A percentile compares a stretch with the other conserved stretches of the same genome.
Evolutionary conservation across 2,329 filamentous ascomycete genomes (phyloP).

Genomic region (Aureobasidium vineae): DNA sequence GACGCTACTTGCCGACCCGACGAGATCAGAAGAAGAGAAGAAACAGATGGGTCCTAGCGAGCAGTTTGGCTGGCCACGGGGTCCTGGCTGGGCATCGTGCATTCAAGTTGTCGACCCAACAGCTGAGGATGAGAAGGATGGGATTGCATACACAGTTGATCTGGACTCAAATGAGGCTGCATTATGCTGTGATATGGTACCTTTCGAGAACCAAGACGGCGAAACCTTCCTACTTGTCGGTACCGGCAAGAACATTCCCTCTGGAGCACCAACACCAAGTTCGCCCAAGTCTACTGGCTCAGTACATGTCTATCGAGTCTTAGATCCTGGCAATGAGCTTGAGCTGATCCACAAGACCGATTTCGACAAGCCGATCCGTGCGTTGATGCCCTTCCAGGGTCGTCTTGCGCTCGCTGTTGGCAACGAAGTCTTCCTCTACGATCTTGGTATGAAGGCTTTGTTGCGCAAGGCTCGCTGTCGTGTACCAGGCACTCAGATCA

Average conservation of each 20-base stretch:
- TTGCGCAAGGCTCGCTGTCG: slow-evolving; percentile 69
- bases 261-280: slow-evolving; percentile 26
- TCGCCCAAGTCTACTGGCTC: slow-evolving; percentile 56
- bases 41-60: slow-evolving; percentile 68
- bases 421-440: slow-evolving; percentile 78
- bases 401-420: slow-evolving; percentile 83
- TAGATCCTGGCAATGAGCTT: slow-evolving; percentile 79
- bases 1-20: slow-evolving; percentile 71
- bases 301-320: slow-evolving; percentile 89
- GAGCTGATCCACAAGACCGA: slow-evolving; percentile 97
- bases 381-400: slow-evolving; percentile 91
- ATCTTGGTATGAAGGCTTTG: slow-evolving; percentile 88
- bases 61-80: slow-evolving; percentile 86
- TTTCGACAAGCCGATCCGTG: slow-evolving; percentile 82
- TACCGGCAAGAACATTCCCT: slow-evolving; percentile 78
- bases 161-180: slow-evolving; percentile 88
- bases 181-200: slow-evolving; percentile 77
- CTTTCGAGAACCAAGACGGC: slow-evolving; percentile 84
- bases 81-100: slow-evolving; percentile 88
- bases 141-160: slow-evolving; percentile 73
- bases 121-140: slow-evolving; percentile 40
- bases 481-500: slow-evolving; percentile 62
- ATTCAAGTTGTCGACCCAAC: slow-evolving; percentile 88
- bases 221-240: slow-evolving; percentile 92
- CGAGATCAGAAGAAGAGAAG: slow-evolving; percentile 61